Evolutionary conservation across 73 alveolate species (phyloP), one percentile per base, ranked within the genome.

Genomic region (Paramecium pentaurelia): DNA sequence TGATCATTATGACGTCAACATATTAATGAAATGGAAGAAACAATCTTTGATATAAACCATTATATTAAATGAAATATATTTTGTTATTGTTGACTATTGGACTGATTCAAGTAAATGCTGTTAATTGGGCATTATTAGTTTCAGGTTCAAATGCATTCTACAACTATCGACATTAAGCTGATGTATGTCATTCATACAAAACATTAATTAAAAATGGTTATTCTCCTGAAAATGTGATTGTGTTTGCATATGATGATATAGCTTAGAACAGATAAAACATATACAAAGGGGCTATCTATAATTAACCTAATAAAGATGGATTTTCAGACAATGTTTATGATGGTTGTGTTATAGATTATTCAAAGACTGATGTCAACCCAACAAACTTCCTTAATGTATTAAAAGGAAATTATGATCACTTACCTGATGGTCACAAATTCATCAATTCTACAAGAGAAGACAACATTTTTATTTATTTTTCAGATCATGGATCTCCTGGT

Each of bases 81-180:
- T 64, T 28, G 99, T 28, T 64, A 16, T 64, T 64, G 28, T 27
- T 64, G 47, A 34, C 49, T 64, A 11, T 64, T 64, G 84, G 84
- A 64, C 7, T 34, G 20, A 11, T 64, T 3, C 47, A 11, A 64
- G 84, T 64, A 64, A 64, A 64, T 64, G 93, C 95, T 32, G 99
- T 88, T 86, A 98, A 98, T 88, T 98, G 95, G 96, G 99, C 99
- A 12, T 99, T 97, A 88, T 92, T 98, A 28, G 99, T 97, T 20
- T 99, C 99, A 36, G 99, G 99, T 30, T 98, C 99, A 32, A 95
- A 96, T 75, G 97, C 99, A 60, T 98, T 86, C 96, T 36, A 95
- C 87, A 98, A 98, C 96, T 98, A 98, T 94, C 94, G 99, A 47
- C 99, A 98, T 94, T 98, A 98, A 93, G 97, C 99, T 54, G 99